phyloP scores from a whole-genome alignment of 148 eudicot species.

The Rhododendron ovatum region DNA sequence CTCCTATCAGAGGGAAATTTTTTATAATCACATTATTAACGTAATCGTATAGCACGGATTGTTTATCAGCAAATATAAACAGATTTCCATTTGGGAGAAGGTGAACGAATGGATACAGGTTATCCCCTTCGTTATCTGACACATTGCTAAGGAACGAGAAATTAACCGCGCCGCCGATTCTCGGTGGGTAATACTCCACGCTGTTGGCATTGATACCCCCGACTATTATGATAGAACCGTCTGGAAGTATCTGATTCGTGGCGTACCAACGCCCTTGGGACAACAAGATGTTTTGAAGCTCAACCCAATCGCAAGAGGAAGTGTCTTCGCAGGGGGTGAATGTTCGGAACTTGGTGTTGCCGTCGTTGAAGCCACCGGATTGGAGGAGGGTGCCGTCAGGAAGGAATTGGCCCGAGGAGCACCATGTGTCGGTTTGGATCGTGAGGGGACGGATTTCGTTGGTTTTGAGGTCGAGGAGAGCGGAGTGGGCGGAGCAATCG shows the following conservation, averaged over 20 bases:
- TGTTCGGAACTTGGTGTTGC: constrained; percentile 52
- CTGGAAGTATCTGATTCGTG: constrained; percentile 53
- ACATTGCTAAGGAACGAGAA: too few species aligned
- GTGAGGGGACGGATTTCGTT: constrained; percentile 53
- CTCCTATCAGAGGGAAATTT: constrained; percentile 45
- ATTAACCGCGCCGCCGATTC: too few species aligned
- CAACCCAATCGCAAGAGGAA: constrained; percentile 66
- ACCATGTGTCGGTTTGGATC: constrained; percentile 94
- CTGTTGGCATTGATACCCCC: constrained; percentile 55
- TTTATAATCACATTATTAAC: constrained; percentile 22
- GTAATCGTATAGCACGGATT: constrained; percentile 61
- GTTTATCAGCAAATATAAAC: constrained; percentile 68
- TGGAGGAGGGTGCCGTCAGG: constrained; percentile 44
- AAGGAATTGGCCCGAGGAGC: constrained; percentile 94
- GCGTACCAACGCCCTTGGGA: constrained; percentile 24
- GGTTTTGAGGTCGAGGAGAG: constrained; percentile 48
- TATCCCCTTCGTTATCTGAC: too few species aligned
- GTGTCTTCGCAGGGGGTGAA: constrained; percentile 57
- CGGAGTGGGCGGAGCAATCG: constrained; percentile 88
- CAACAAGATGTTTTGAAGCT: constrained; percentile 44
- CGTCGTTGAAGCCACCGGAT: constrained; percentile 74
- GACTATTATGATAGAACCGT: constrained; percentile 58
- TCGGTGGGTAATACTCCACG: constrained; percentile 35
- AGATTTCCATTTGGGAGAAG: constrained; percentile 66
- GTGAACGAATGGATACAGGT: too few species aligned